A percentile compares a stretch with the other conserved stretches of the same genome.
These are phyloP conservation scores for Fennellomyces sp. DNA, from an alignment of 371 early-diverging fungal genomes.

Conservation along the genomic window DNA sequence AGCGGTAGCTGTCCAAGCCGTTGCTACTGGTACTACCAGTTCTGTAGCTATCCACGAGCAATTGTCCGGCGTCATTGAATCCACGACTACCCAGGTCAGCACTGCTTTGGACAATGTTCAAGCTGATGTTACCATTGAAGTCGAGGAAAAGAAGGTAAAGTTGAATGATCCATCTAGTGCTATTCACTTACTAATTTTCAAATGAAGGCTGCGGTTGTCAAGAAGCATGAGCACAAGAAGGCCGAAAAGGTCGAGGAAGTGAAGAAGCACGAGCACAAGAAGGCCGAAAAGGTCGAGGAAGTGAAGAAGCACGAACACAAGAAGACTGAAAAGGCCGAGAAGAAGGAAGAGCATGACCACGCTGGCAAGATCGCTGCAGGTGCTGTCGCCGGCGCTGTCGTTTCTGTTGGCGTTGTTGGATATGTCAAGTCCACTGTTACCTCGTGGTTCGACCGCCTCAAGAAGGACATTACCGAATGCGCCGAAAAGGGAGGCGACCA, in stretches of 20 bases:
- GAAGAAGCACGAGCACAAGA: no score
- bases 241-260: no score
- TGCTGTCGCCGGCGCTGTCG: neutral
- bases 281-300: neutral
- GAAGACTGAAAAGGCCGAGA: neutral
- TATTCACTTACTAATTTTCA: no score
- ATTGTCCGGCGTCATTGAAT: constrained; percentile 27
- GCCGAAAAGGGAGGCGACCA: constrained; percentile 32
- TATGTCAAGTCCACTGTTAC: constrained; percentile 28
- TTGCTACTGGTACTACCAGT: neutral
- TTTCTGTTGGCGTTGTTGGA: constrained; percentile 20
- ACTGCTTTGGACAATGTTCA: constrained; percentile 13
- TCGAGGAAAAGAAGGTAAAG: neutral
- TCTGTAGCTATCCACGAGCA: constrained; percentile 5
- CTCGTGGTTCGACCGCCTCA: constrained; percentile 34
- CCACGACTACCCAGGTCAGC: constrained; percentile 27
- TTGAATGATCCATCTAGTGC: no score
- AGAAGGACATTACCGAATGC: constrained; percentile 29
- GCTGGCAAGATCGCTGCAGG: neutral
- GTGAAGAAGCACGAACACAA: neutral
- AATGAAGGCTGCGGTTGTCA: neutral
- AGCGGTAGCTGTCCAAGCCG: constrained; percentile 9
- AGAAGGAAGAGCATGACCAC: neutral
- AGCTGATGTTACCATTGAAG: neutral
- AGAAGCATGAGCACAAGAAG: no score